Percentiles rank a stretch among this genome's conserved stretches.
Conservation (phyloP, 1,284 basidiomycete genomes). For the Leccinum pseudoinsigne region DNA sequence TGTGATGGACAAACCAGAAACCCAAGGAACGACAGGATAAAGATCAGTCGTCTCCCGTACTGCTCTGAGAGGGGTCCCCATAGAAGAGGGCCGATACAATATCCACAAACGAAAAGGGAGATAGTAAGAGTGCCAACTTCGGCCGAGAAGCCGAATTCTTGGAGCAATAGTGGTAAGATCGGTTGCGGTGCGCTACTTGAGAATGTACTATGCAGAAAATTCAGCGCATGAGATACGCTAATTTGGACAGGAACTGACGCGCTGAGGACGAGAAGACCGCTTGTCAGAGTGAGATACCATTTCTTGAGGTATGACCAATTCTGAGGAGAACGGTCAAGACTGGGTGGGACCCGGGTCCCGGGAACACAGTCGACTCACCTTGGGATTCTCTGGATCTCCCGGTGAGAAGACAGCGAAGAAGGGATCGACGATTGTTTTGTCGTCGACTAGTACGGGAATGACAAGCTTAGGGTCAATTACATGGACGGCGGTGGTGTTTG, state of each 20-base stretch:
- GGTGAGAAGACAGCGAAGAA: conserved; percentile 34
- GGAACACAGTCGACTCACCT: conserved; percentile 24
- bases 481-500: conserved; percentile 19
- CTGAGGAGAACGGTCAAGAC: conserved; percentile 31
- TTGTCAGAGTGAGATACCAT: conserved; percentile 65
- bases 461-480: conserved; percentile 16
- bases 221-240: conserved; percentile 4
- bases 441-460: neutral
- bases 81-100: conserved; percentile 61
- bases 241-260: conserved; percentile 42
- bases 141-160: conserved; percentile 53
- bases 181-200: conserved; percentile 59
- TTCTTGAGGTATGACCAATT: conserved; percentile 58
- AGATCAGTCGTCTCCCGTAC: conserved; percentile 64
- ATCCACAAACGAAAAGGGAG: conserved; percentile 57
- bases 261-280: conserved; percentile 66
- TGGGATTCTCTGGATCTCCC: conserved; percentile 38
- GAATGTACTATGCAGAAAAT: conserved; percentile 47
- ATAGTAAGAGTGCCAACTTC: conserved; percentile 53
- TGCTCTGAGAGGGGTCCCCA: conserved; percentile 59
- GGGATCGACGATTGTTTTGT: conserved; percentile 17
- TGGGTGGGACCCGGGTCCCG: neutral
- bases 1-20: conserved; percentile 47
- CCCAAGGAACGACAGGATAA: conserved; percentile 64
- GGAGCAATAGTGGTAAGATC: conserved; percentile 45